Evolutionary conservation across 257 asterid genomes (phyloP), one percentile per base, ranked within the genome.

Genomic region (Nicotiana sylvestris): DNA sequence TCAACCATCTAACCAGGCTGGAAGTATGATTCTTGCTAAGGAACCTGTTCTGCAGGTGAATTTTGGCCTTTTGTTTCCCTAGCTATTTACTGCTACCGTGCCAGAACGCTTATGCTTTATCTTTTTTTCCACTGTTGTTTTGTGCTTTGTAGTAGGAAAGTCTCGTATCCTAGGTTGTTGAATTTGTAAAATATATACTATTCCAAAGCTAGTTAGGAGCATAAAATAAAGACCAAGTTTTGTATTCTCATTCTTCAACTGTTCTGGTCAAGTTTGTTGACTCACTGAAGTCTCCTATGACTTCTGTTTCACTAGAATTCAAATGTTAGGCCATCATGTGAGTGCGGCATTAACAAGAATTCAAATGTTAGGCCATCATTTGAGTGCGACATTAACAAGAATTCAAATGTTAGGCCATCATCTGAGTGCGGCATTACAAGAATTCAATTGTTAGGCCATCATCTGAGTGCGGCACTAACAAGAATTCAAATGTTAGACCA

Each of bases 41-140:
- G 97, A 94, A 85, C 98, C 98, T 29, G 92, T 88, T 85, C 87
- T 94, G 72, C 97, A 91, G 95, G 99, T 94, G 86, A 55, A 60
- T 39, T 61, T 65, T 27, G n/a, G 51, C 21, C 78, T 53, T 67
- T 30, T 66, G 25, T 55, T 55, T 55, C 58, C 17, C 5, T 1
- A 53, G 6, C 58, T 11, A 53, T 53, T 53, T 53, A 53, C 58
- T 53, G 58, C 18, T 53, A 11, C 5, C 3, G 2, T 57, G 62
- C 62, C 62, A 57, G 62, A 57, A 57, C 7, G 6, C 21, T 57
- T 16, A 5, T 15, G 62, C 25, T 57, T 17, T 57, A 1, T 12
- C 16, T 53, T 13, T 12, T 53, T 53, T 51, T 37, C 43, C 43
- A 37, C 43, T 37, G 43, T 37, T 37, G 9, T 37, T 37, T 37